Percentiles rank a stretch among this genome's conserved stretches.
Evolutionary conservation across 2,329 filamentous ascomycete species (phyloP).

Genomic region (Fonsecaea erecta): DNA sequence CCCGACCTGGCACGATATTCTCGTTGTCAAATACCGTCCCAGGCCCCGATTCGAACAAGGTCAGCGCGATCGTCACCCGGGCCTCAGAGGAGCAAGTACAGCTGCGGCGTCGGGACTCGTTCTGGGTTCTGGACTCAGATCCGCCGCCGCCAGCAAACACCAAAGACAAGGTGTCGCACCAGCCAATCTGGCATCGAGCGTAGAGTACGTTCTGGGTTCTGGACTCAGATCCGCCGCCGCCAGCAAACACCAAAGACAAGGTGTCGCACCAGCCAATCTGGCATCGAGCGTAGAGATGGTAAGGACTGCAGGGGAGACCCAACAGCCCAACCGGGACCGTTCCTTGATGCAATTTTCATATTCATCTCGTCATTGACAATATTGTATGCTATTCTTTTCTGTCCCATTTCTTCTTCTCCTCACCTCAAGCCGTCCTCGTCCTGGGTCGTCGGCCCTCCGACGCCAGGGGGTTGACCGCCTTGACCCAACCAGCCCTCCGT

Average conservation of each 20-base stretch:
- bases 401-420: too few species aligned
- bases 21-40: slow-evolving; percentile 9
- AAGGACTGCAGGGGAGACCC: not conserved
- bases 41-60: slow-evolving; percentile 7
- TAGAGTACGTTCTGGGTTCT: slow-evolving; percentile 18
- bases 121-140: slow-evolving; percentile 16
- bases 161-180: not conserved
- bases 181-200: not conserved
- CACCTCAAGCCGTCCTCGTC: too few species aligned
- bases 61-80: slow-evolving; percentile 18
- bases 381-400: too few species aligned
- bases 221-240: not conserved
- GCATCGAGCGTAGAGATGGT: not conserved
- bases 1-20: not conserved
- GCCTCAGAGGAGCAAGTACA: slow-evolving; percentile 18
- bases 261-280: not conserved
- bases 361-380: too few species aligned
- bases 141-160: not conserved
- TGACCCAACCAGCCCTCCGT: too few species aligned
- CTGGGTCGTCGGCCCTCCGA: too few species aligned
- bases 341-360: not conserved
- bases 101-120: slow-evolving; percentile 9
- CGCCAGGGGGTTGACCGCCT: too few species aligned
- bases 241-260: not conserved
- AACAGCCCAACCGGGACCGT: not conserved